Evolutionary conservation across 257 asterid species (phyloP), one percentile per base, ranked within the genome.

Genomic region (Rubia yunnanensis): DNA sequence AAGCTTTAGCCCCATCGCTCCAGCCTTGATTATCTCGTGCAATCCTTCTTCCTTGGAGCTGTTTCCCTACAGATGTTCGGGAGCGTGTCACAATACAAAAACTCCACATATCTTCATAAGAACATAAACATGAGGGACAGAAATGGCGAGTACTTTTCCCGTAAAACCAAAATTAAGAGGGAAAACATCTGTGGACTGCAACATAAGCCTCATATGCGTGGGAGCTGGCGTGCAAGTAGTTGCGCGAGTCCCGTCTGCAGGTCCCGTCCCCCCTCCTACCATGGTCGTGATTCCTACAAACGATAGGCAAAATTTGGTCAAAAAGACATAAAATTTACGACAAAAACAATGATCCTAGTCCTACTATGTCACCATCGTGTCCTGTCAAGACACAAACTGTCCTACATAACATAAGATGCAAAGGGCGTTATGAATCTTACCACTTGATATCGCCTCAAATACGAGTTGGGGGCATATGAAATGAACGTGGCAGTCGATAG

Each of bases 191-290:
- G 95, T 92, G 46, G 99, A 83, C 72, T 86, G 97, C 87, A 92
- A 74, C 99, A 92, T 92, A 69, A 92, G 68, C 78, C 83, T 81
- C 97, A 92, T 86, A 70, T 92, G 97, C 55, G 79, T 74, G 64
- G 86, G 90, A 31, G 92, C 89, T 18, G 97, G 96, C 15, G 99
- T 92, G 80, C 97, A 92, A 71, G 99, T 92, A 41, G 99, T 92
- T 73, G 99, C 99, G 49, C 96, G 97, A 11, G 96, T 87, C 69
- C 97, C 99, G 64, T 87, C 65, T 69, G 99, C 95, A 73, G 99
- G 97, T 77, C 99, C 97, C 11, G 96, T 87, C n/a, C 97, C 99
- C 72, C 99, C 97, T 84, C 99, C 99, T 57, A 89, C 90, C 76
- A 92, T 22, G 6, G 99, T 86, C 60, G 97, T 89, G 83, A 89